Base-by-base conservation (phyloP, 2,329 filamentous ascomycete genomes). In the Arthrobotrys sinensis region DNA sequence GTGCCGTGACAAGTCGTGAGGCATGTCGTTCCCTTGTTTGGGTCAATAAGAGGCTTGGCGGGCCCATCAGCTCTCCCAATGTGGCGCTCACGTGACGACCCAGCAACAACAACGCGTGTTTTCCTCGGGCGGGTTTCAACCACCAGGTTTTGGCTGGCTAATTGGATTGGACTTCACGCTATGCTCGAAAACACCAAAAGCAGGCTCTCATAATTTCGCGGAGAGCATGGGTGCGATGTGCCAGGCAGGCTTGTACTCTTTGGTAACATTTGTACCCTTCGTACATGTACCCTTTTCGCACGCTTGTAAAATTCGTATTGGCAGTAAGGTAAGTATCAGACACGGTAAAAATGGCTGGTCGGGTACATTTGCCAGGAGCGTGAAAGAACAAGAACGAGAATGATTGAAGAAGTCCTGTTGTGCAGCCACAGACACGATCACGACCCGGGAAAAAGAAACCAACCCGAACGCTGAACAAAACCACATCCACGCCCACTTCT, bases 341-440 rank as follows among this genome's bases (percentile, higher is more conserved):
- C 63, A 52, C 36, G 34, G 71, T 28, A 16, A 46, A 46, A 76
- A 76, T 69, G 71, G 71, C 71, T 76, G 64, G 71, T 64, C 64
- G 55, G 71, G 71, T 76, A 69, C 71, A 38, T 75, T 45, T 60
- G 19, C 67, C 67, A 50, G 52, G 43, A 69, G 65, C 65, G 50
- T 68, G 65, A 68, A 14, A 40, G 14, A 24, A 38, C n/a, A 40
- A 38, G 21, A n/a, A n/a, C n/a, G n/a, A n/a, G n/a, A n/a, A n/a
- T n/a, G n/a, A n/a, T n/a, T n/a, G n/a, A n/a, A n/a, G n/a, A n/a
- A n/a, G n/a, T n/a, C n/a, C n/a, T n/a, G 8, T 2, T 8, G 8
- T 21, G 34, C 14, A 21, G 55, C 28, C 63, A 38, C 7, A 66
- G 12, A 60, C 66, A 70, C 68, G 60, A 64, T 60, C 69, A 73